Base-by-base conservation (phyloP, 2,329 filamentous ascomycete genomes). In the Calycina herbarum region DNA sequence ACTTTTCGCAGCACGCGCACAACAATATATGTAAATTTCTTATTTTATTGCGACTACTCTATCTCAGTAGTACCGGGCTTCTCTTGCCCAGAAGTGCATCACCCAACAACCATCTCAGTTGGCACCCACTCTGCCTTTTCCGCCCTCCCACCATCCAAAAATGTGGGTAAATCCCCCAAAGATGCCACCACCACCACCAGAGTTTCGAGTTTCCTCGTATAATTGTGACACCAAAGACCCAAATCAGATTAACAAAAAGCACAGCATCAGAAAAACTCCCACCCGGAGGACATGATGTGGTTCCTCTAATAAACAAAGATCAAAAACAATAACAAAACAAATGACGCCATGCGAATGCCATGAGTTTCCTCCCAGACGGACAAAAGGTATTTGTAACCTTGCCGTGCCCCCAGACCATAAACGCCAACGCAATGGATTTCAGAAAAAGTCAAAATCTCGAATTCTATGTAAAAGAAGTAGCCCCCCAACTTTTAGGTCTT, bases 371-470 rank as follows among this genome's bases (percentile, higher is more conserved):
- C 24, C 35, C 35, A 38, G 35, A 13, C n/a, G 17, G n/a, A n/a
- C 42, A 24, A 24, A 13, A 54, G 48, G 48, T 29, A 54, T 54
- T 40, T 24, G 48, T 54, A 13, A 24, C 48, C 48, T 54, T 13
- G 48, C 45, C 45, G 45, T 24, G 56, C 17, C 42, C 54, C 40
- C 57, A 45, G 17, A 17, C 38, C 54, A 38, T 64, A 57, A 66
- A 66, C 64, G 64, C 64, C 64, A 33, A 58, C 64, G 64, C 64
- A 66, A 66, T 66, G 64, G 35, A 56, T 60, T 56, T 35, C 40
- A 38, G 5, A 10, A 48, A 62, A 20, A 24, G 11, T 3, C n/a
- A 64, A 42, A 31, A 40, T 15, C 38, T 15, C 20, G 57, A 57
- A 48, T 38, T 62, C 59, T 61, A 60, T 45, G 62, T 38, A 40